Base-by-base conservation (phyloP, 495 filamentous ascomycete species). In the Thermothielavioides terrestris region DNA sequence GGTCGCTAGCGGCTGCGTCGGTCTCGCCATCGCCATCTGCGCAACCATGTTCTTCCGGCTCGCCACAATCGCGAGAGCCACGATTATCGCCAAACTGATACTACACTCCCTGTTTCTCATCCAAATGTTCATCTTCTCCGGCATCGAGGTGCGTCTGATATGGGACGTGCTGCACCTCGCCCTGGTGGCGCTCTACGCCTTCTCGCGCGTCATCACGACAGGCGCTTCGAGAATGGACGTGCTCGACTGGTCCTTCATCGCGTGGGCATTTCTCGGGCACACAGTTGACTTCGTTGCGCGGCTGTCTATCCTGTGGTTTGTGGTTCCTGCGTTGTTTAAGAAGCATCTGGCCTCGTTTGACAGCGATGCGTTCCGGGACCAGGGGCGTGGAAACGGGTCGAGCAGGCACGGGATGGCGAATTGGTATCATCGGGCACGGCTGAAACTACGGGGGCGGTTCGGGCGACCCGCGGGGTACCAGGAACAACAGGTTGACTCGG, bases 311-410 rank as follows among this genome's bases (percentile, higher is more conserved):
- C 43, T 36, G 10, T 47, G 28, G 11, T 26, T 55, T 1, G 49
- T 58, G 20, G 45, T 55, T 2, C 55, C 58, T 6, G 1, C 20
- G 39, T 18, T 58, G 17, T 55, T 57, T 36, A 52, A 58, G 3
- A 15, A 31, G 37, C 58, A 60, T 32, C 9, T 60, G 8, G 68
- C 61, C 10, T 63, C 50, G n/a, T 73, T 77, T 54, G 69, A 66
- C 14, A 62, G 42, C 11, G 52, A 50, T 8, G 50, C 22, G 3
- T 48, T 48, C 42, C 17, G 25, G 31, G 32, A 22, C 1, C 22
- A 28, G 18, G 7, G 11, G 10, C 20, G 9, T 6, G 18, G n/a
- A 7, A 23, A 20, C 9, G 31, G 20, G 7, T 1, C 3, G 25
- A 32, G 22, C 10, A 26, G 6, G 26, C 9, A 5, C 17, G 22